Evolutionary conservation across 352 stramenopile genomes (phyloP), one percentile per base, ranked within the genome.

Genomic region (Phytopythium litorale): DNA sequence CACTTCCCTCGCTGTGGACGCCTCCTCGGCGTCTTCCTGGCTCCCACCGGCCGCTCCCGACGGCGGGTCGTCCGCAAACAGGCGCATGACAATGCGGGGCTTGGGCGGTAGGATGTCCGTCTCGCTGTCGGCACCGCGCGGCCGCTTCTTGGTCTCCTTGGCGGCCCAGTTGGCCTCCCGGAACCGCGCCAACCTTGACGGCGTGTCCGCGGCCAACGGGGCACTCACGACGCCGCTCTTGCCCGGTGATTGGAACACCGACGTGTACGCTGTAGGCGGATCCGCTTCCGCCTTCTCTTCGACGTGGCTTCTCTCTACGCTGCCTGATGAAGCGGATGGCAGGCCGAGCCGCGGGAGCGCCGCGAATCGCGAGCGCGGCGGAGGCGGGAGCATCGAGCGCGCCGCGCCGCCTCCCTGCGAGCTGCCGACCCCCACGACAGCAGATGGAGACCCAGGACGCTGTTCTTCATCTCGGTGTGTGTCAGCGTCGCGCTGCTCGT

Each of bases 181-280:
- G 38, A 72, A 72, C 30, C 60, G 42, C 43, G 62, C 62, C 1
- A 72, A 21, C 13, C 50, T 43, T 0, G 66, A 72, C 16, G 66
- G 66, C 8, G 66, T 71, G 5, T 56, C 52, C 38, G 28, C 50
- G 40, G 60, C 35, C 7, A 43, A 7, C 18, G 42, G 13, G 3
- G 35, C 35, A 11, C 7, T 59, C 1, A 23, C 37, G 5, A 21
- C 18, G n/a, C 35, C 15, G 21, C 38, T 25, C 54, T 60, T 60
- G 11, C 7, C 19, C 6, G 54, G 54, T 38, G 54, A 60, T 37
- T 35, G 21, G 25, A 60, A 60, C 21, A 60, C 54, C 13, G 54
- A 60, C 13, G 54, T 60, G 38, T 50, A 60, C 8, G 12, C 35
- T 9, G 54, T 50, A 40, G 35, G 8, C 6, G 3, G 21, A 4